A percentile compares a stretch with the other conserved stretches of the same genome.
These are phyloP conservation scores for Leptodermis oblonga DNA, from an alignment of 257 asterid species.

Conservation along the genomic window DNA sequence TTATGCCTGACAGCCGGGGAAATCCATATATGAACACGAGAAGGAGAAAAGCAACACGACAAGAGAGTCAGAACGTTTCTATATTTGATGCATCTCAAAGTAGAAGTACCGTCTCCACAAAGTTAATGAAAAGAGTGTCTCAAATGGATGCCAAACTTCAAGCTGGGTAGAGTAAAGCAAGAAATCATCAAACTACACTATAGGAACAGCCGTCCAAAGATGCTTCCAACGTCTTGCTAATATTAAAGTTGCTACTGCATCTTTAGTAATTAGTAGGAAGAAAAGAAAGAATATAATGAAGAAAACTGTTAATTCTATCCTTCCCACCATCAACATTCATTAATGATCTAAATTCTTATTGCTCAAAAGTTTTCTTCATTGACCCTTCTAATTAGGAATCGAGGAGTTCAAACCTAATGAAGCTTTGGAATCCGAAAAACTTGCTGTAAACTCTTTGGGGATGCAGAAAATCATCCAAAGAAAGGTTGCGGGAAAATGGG, in stretches of 20 bases:
- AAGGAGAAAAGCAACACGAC: slow-evolving; percentile 49
- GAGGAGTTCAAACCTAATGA: no score
- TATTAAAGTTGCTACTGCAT: slow-evolving; percentile 42
- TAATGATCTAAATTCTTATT: slow-evolving; percentile 15
- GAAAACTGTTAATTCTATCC: slow-evolving; percentile 42
- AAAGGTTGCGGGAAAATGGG: no score
- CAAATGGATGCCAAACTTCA: slow-evolving; percentile 24
- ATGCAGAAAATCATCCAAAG: no score
- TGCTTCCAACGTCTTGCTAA: slow-evolving; percentile 50
- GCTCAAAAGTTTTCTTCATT: slow-evolving; percentile 25
- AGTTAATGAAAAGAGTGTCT: slow-evolving; percentile 34
- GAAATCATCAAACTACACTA: slow-evolving; percentile 44
- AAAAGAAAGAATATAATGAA: slow-evolving; percentile 47
- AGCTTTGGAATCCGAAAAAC: no score
- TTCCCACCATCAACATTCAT: slow-evolving; percentile 20
- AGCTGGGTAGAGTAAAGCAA: slow-evolving; percentile 30
- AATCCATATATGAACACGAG: slow-evolving; percentile 45
- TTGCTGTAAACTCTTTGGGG: no score
- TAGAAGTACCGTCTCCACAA: slow-evolving; percentile 45
- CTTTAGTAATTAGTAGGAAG: slow-evolving; percentile 52
- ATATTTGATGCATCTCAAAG: slow-evolving; percentile 33
- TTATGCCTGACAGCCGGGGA: slow-evolving; percentile 37
- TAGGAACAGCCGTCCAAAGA: slow-evolving; percentile 45
- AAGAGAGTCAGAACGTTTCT: slow-evolving; percentile 48
- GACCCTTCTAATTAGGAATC: slow-evolving; percentile 5